These are phyloP conservation scores for Chrysoporthe puriensis DNA, from an alignment of 2,329 filamentous ascomycete species.

Conservation along the genomic window DNA sequence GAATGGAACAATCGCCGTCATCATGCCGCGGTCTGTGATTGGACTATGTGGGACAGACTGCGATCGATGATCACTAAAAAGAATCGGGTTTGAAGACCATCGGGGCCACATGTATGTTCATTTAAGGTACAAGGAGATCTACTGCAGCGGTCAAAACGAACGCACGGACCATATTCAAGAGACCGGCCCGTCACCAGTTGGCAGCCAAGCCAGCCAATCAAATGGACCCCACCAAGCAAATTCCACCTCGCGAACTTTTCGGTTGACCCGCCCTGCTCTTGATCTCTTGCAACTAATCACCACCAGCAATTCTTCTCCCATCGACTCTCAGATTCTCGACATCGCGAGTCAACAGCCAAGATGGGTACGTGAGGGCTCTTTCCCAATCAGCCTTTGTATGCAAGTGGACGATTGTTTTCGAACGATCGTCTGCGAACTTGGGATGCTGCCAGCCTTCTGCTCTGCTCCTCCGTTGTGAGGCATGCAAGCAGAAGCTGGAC, in stretches of 20 bases:
- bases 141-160: too few relatives aligned
- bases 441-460: constrained; percentile 26
- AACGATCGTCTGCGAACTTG: constrained; percentile 28
- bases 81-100: too few relatives aligned
- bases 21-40: too few relatives aligned
- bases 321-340: constrained; percentile 39
- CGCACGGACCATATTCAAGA: not conserved
- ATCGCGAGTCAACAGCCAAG: constrained; percentile 51
- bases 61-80: too few relatives aligned
- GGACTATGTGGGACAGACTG: too few relatives aligned
- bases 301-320: constrained; percentile 33
- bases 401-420: constrained; percentile 47
- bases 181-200: constrained; percentile 18
- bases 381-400: constrained; percentile 50
- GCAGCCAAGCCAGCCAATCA: constrained; percentile 20
- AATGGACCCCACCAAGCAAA: constrained; percentile 25
- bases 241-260: constrained; percentile 28
- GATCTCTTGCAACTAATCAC: constrained; percentile 40
- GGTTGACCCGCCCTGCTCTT: constrained; percentile 20
- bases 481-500: constrained; percentile 17
- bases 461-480: constrained; percentile 12
- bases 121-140: too few relatives aligned
- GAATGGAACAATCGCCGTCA: too few relatives aligned
- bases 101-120: too few relatives aligned
- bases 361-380: constrained; percentile 61